Evolutionary conservation across 257 asterid genomes (phyloP).

Genomic region (Ehretia macrophylla): DNA sequence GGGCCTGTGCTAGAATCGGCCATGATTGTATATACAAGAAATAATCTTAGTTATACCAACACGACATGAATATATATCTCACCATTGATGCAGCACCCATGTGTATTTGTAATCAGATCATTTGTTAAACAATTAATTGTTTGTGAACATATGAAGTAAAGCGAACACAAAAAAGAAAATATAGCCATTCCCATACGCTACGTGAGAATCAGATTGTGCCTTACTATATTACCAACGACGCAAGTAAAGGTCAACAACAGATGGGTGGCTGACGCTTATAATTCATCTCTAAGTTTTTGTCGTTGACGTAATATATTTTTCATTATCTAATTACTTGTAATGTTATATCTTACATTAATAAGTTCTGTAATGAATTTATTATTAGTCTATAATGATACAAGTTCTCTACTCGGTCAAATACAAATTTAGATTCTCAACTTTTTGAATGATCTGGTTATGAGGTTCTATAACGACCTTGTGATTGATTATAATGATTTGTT

Average conservation of each 20-base stretch:
- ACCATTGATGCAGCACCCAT: constrained; percentile 18
- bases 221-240: constrained; percentile 16
- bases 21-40: constrained; percentile 16
- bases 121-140: constrained; percentile 6
- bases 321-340: no score
- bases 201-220: not conserved
- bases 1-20: constrained; percentile 17
- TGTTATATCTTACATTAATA: no score
- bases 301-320: no score
- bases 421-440: no score
- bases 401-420: no score
- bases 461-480: no score
- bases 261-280: constrained; percentile 21
- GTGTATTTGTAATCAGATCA: constrained; percentile 4
- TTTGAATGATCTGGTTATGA: no score
- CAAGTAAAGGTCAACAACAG: constrained; percentile 18
- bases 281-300: no score
- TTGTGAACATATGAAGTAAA: constrained; percentile 23
- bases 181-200: not conserved
- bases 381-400: no score
- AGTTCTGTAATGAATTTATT: no score
- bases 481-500: no score
- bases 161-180: constrained; percentile 13
- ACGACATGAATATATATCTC: constrained; percentile 6
- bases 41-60: constrained; percentile 1